Percentiles rank a stretch among this genome's conserved stretches.
Conservation (phyloP, 2,329 filamentous ascomycete species). For the Exophiala viscosa region DNA sequence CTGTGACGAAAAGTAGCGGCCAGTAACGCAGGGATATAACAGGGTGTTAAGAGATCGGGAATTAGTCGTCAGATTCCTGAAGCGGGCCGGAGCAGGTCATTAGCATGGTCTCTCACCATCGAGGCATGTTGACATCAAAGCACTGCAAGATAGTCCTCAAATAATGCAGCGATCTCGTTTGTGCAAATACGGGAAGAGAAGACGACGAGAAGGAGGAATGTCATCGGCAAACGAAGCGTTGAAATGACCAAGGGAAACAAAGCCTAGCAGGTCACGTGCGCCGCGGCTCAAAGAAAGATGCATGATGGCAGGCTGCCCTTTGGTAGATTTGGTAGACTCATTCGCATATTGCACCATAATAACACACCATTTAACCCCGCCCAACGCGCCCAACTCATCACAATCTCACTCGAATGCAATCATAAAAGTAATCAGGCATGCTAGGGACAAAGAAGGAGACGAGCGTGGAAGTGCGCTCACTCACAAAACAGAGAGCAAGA, state of each 20-base stretch:
- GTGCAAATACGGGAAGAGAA: neutral
- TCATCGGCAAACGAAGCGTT: neutral
- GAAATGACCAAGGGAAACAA: neutral
- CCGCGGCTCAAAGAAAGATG: neutral
- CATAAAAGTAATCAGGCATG: conserved; percentile 19
- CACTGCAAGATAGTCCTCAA: no score
- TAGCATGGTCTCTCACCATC: no score
- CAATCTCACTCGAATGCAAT: conserved; percentile 7
- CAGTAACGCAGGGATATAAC: no score
- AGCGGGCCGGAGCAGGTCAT: no score
- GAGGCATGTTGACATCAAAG: no score
- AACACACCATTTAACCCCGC: conserved; percentile 6
- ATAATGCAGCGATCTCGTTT: no score
- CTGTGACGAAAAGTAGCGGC: no score
- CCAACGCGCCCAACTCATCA: conserved; percentile 1
- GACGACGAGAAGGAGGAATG: neutral
- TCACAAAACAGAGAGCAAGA: conserved; percentile 16
- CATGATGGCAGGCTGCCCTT: conserved; percentile 13
- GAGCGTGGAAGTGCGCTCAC: conserved; percentile 25
- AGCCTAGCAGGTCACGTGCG: conserved; percentile 10
- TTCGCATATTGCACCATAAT: conserved; percentile 12
- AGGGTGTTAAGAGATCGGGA: no score
- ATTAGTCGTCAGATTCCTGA: no score
- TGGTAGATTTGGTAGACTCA: conserved; percentile 5
- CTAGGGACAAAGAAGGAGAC: conserved; percentile 19